Evolutionary conservation across 805 yeast genomes (phyloP).

Genomic region (Nakazawaea sp.): DNA sequence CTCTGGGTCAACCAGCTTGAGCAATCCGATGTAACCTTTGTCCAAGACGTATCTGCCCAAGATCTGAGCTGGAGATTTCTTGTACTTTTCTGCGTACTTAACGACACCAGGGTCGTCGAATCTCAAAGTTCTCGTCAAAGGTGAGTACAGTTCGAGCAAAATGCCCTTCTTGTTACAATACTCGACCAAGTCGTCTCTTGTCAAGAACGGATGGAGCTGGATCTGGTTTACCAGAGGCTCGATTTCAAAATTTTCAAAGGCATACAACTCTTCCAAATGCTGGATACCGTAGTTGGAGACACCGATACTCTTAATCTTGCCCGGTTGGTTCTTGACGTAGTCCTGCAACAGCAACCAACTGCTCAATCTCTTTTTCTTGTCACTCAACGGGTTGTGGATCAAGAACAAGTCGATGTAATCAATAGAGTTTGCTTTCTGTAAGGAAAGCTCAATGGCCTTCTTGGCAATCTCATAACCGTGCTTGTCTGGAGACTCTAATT

Average conservation of each 20-base stretch:
- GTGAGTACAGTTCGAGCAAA: slow-evolving; percentile 74
- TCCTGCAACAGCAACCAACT: slow-evolving; percentile 55
- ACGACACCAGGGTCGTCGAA: no score
- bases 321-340: slow-evolving; percentile 46
- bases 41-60: slow-evolving; percentile 62
- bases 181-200: slow-evolving; percentile 58
- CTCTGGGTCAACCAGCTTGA: slow-evolving; percentile 24
- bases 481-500: slow-evolving; percentile 24
- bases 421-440: slow-evolving; percentile 34
- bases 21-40: slow-evolving; percentile 46
- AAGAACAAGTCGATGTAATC: slow-evolving; percentile 48
- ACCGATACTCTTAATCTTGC: slow-evolving; percentile 73
- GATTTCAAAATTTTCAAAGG: slow-evolving; percentile 61
- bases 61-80: slow-evolving; percentile 52
- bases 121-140: no score
- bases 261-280: slow-evolving; percentile 60
- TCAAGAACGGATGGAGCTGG: slow-evolving; percentile 89
- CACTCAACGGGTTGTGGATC: slow-evolving; percentile 47
- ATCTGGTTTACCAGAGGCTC: slow-evolving; percentile 78
- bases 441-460: slow-evolving; percentile 33
- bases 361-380: slow-evolving; percentile 34
- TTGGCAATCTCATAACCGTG: slow-evolving; percentile 33
- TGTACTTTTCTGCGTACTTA: no score
- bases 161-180: slow-evolving; percentile 52
- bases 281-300: slow-evolving; percentile 73